Base-by-base conservation (phyloP, 192 early-diverging fungal species). In the Rhizoclosmatium sp. region DNA sequence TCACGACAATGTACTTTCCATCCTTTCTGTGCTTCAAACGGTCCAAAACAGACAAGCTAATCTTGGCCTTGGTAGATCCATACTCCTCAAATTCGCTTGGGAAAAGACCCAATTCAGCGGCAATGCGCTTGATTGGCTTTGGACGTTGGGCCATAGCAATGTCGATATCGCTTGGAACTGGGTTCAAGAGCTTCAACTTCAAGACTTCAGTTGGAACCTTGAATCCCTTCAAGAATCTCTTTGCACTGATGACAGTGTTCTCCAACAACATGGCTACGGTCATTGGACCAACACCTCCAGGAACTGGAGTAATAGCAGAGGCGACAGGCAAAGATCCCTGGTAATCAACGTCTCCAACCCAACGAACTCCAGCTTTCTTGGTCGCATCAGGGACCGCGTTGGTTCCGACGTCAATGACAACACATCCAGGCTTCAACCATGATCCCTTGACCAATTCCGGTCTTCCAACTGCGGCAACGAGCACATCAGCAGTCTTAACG, bases 261-360 rank as follows among this genome's bases (percentile, higher is more conserved):
- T 93, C 83, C 86, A 99, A 85, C 14, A 99, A 86, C 97, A 99
- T 98, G 59, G 96, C 95, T 5, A 99, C 97, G 5, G 98, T 99
- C 98, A 99, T 99, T 4, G 98, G 98, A 0, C 98, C 98, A n/a
- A 99, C 98, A 49, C 98, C 97, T 46, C 97, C 97, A 49, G 98
- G 98, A 60, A 99, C 98, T 1, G 98, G 96, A 9, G 97, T 98
- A 80, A 98, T 95, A 54, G 90, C 88, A 19, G 92, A 87, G 0
- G 96, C 97, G 3, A 93, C 89, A 51, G 89, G 49, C 14, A 80
- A 81, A 4, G 94, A 95, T 3, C 78, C 83, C 1, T 91, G 87
- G 76, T 88, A 97, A 47, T 97, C 94, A 46, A 98, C 97, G 82
- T 99, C 98, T 69, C 98, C 98, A 31, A 97, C 97, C 89, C 91